Base-by-base conservation (phyloP, 805 yeast genomes). In the Pichia rugopelliculosa region DNA sequence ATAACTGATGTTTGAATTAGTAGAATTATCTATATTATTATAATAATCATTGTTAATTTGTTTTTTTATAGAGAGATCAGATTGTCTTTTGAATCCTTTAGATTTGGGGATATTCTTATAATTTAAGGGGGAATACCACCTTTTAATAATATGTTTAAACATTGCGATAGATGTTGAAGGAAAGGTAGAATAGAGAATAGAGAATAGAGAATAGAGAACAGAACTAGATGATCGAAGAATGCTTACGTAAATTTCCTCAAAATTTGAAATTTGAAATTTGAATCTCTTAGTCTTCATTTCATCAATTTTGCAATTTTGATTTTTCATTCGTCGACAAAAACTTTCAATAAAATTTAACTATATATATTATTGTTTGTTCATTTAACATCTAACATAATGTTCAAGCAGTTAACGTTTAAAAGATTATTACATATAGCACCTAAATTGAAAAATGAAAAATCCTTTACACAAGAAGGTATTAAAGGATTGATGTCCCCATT, bases 371-470 rank as follows among this genome's bases (percentile, higher is more conserved):
- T n/a, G n/a, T n/a, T n/a, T n/a, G n/a, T n/a, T n/a, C n/a, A n/a
- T n/a, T n/a, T n/a, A n/a, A n/a, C n/a, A n/a, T n/a, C n/a, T n/a
- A n/a, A n/a, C n/a, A n/a, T n/a, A n/a, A n/a, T 21, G 39, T 27
- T 27, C 13, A 27, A 27, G 6, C 55, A 45, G 26, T 45, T 50
- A 46, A 41, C 47, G 30, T 42, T 48, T n/a, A 53, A 39, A 30
- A 66, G 78, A 58, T 56, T 57, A 1, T 59, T 86, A 21, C 95
- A 86, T 62, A 69, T 77, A 2, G 84, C 82, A 6, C 95, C 96
- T 6, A 64, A 56, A 33, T 68, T 87, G 36, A 62, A 69, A 6
- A 59, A 69, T 42, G 70, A 71, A 47, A 68, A 62, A 9, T 49
- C 54, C 24, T 79, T 66, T 60, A 43, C 66, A 15, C 40, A 59